These are phyloP conservation scores for Phytophthora brassicae DNA, from an alignment of 352 stramenopile genomes.

Conservation along the genomic window DNA sequence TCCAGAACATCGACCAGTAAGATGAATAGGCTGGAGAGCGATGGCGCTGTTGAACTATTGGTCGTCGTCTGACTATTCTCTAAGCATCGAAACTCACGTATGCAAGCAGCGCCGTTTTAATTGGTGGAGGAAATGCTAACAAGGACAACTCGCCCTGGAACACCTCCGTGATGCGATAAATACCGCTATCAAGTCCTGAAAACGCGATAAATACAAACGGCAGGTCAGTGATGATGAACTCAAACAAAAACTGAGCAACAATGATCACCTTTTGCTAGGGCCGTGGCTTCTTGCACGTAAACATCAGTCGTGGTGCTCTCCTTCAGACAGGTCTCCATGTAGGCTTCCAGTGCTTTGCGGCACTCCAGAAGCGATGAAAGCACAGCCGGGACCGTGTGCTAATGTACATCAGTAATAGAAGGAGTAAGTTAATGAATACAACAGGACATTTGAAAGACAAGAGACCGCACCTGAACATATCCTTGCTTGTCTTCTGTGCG, in stretches of 20 bases:
- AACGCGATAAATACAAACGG: constrained; percentile 2
- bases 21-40: constrained; percentile 9
- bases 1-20: constrained; percentile 24
- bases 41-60: constrained; percentile 21
- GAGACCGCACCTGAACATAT: constrained; percentile 61
- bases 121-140: constrained; percentile 49
- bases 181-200: constrained; percentile 73
- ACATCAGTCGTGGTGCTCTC: constrained; percentile 56
- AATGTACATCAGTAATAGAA: constrained; percentile 1
- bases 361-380: constrained; percentile 73
- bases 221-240: constrained; percentile 4
- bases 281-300: constrained; percentile 62
- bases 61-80: constrained; percentile 24
- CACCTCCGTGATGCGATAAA: constrained; percentile 74
- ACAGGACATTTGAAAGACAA: constrained; percentile 2
- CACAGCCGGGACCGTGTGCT: constrained; percentile 72
- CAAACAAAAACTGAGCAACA: background rate
- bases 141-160: constrained; percentile 64
- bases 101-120: constrained; percentile 51
- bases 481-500: constrained; percentile 63
- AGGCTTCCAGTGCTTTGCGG: constrained; percentile 57
- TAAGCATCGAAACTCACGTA: constrained; percentile 53
- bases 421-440: background rate
- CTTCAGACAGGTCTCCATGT: constrained; percentile 74
- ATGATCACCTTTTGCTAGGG: constrained; percentile 53